Conservation (phyloP, 2,329 filamentous ascomycete species). For the Sporothrix phasma region DNA sequence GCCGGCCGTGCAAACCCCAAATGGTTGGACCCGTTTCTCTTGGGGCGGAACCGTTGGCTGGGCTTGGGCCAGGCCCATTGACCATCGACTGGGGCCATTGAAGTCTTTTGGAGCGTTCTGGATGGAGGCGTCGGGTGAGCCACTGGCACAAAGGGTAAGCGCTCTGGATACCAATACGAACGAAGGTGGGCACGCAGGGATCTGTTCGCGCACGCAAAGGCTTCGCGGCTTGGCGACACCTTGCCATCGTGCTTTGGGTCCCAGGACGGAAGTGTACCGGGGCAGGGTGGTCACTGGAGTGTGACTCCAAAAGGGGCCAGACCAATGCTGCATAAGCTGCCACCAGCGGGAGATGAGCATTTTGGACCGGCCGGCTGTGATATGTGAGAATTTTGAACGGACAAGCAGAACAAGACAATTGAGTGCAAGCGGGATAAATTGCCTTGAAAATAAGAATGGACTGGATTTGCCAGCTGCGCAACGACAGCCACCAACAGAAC, state of each 20-base stretch:
- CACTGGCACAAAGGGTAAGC: not conserved
- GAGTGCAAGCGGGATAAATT: no score
- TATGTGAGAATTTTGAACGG: no score
- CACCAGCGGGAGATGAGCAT: constrained; percentile 14
- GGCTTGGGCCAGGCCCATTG: not conserved
- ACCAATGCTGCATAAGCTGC: constrained; percentile 9
- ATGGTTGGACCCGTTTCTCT: not conserved
- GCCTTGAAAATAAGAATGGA: no score
- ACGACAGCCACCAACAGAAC: not conserved
- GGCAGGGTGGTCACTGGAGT: not conserved
- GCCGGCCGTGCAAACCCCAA: not conserved
- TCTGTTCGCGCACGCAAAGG: not conserved
- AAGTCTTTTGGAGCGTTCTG: not conserved
- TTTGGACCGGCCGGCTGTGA: not conserved
- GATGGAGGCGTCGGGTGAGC: not conserved
- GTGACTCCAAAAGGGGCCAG: constrained; percentile 11
- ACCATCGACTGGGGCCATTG: not conserved
- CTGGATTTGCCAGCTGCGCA: not conserved
- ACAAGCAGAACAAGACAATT: no score
- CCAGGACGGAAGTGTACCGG: not conserved
- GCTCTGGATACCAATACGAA: constrained; percentile 8
- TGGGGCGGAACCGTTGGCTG: not conserved
- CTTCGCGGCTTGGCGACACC: constrained; percentile 3
- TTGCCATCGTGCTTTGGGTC: not conserved
- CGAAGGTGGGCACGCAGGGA: constrained; percentile 2